phyloP scores from a whole-genome alignment of 257 asterid species.

The Ophiorrhiza pumila region DNA sequence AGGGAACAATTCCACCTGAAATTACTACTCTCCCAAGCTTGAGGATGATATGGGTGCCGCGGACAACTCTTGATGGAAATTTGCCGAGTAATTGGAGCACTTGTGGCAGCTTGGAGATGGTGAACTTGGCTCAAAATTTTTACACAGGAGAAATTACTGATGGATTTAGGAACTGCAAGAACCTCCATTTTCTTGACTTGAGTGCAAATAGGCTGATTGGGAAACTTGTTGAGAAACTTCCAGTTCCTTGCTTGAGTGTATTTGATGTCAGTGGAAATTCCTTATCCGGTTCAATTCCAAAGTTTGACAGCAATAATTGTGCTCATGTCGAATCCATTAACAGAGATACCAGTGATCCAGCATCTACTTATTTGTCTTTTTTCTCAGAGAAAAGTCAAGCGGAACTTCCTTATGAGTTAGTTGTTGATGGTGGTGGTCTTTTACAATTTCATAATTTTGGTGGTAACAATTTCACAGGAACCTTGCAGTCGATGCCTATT shows the following conservation, averaged over 20 bases:
- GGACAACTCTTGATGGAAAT: slow-evolving; percentile 64
- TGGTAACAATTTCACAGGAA: slow-evolving; percentile 61
- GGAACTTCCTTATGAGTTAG: slow-evolving; percentile 36
- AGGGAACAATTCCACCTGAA: slow-evolving; percentile 61
- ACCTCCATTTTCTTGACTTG: slow-evolving; percentile 73
- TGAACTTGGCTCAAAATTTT: slow-evolving; percentile 75
- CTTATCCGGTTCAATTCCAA: slow-evolving; percentile 74
- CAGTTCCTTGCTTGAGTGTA: slow-evolving; percentile 81
- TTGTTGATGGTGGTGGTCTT: slow-evolving; percentile 37
- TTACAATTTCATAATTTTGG: slow-evolving; percentile 66
- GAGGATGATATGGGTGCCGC: slow-evolving; percentile 89
- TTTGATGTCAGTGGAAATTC: slow-evolving; percentile 72
- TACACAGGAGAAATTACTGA: slow-evolving; percentile 46
- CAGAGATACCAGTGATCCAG: slow-evolving; percentile 34
- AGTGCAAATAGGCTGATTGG: slow-evolving; percentile 73
- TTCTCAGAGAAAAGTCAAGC: slow-evolving; percentile 43
- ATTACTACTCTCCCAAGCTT: slow-evolving; percentile 56
- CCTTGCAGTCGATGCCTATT: slow-evolving; percentile 53
- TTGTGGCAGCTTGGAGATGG: slow-evolving; percentile 68
- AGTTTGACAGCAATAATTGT: slow-evolving; percentile 44
- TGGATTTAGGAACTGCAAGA: slow-evolving; percentile 62
- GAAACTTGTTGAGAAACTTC: slow-evolving; percentile 48
- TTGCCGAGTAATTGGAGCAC: slow-evolving; percentile 73
- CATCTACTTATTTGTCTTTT: slow-evolving; percentile 54
- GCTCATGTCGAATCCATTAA: slow-evolving; percentile 20